A percentile compares a stretch with the other conserved stretches of the same genome.
Conservation (phyloP, 768 basidiomycete genomes). For the Daedaleopsis nitida region DNA sequence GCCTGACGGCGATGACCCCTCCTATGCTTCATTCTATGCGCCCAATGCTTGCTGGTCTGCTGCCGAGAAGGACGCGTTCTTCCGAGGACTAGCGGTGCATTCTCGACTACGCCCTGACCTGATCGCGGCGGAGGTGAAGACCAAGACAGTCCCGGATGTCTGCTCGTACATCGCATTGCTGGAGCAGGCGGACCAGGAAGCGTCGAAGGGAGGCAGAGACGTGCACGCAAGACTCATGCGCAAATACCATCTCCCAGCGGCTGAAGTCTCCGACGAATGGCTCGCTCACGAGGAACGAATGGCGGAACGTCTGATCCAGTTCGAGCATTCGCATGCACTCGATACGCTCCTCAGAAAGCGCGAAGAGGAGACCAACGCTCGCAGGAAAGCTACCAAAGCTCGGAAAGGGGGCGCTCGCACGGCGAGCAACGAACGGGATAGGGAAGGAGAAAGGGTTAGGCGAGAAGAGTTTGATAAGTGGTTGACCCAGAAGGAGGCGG, state of each 20-base stretch:
- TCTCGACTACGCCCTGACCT: conserved; percentile 79
- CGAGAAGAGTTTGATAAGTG: conserved; percentile 24
- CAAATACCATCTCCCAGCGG: conserved; percentile 45
- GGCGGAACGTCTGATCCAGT: conserved; percentile 32
- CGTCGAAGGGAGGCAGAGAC: conserved; percentile 11
- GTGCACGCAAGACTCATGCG: conserved; percentile 13
- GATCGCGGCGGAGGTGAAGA: conserved; percentile 65
- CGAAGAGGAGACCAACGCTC: conserved; percentile 15
- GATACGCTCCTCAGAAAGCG: conserved; percentile 24
- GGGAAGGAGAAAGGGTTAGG: conserved; percentile 30
- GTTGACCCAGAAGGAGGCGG: conserved; percentile 24
- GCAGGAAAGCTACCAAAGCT: conserved; percentile 23
- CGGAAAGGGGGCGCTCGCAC: conserved; percentile 21
- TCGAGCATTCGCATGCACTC: conserved; percentile 35
- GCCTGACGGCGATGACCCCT: conserved; percentile 33
- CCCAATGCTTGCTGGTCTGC: conserved; percentile 58
- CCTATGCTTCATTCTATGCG: conserved; percentile 33
- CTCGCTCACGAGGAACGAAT: conserved; percentile 48
- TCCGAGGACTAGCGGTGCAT: conserved; percentile 64
- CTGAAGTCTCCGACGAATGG: conserved; percentile 55
- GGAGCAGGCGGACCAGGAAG: conserved; percentile 26
- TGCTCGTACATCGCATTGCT: conserved; percentile 64
- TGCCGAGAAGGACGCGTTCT: conserved; percentile 71
- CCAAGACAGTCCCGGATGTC: conserved; percentile 69
- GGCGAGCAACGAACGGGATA: conserved; percentile 21